These are phyloP conservation scores for Phaeosphaeria sp. DNA, from an alignment of 2,329 filamentous ascomycete genomes.

Conservation along the genomic window DNA sequence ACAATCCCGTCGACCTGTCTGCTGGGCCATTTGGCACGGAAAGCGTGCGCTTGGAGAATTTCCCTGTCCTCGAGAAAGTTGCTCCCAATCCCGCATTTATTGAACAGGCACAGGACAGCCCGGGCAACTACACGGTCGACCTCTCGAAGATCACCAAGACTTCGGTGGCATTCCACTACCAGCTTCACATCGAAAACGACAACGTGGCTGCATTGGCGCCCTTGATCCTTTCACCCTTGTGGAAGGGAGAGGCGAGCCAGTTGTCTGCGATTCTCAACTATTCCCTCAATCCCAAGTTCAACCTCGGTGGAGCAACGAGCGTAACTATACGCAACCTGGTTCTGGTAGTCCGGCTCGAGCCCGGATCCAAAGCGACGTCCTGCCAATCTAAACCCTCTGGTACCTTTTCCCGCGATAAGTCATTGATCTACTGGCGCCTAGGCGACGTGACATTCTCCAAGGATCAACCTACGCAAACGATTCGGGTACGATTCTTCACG, in stretches of 20 bases:
- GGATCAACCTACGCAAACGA: constrained; percentile 69
- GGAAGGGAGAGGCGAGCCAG: constrained; percentile 85
- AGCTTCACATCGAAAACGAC: constrained; percentile 72
- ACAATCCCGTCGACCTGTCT: constrained; percentile 66
- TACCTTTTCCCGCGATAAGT: constrained; percentile 79
- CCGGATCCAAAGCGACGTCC: constrained; percentile 65
- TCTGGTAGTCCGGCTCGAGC: constrained; percentile 73
- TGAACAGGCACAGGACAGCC: constrained; percentile 69
- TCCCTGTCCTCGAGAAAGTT: constrained; percentile 85
- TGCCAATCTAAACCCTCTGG: constrained; percentile 81
- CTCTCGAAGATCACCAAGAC: constrained; percentile 74
- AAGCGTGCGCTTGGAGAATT: constrained; percentile 85
- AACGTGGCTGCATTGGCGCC: constrained; percentile 69
- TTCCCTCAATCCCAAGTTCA: constrained; percentile 76
- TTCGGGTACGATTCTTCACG: constrained; percentile 82
- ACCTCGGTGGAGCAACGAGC: constrained; percentile 48
- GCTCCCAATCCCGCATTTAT: constrained; percentile 94
- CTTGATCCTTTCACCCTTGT: constrained; percentile 74
- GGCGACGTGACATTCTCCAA: constrained; percentile 73
- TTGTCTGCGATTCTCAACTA: constrained; percentile 88
- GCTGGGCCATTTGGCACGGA: constrained; percentile 57
- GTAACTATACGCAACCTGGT: constrained; percentile 76
- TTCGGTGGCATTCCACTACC: constrained; percentile 89
- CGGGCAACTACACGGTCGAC: constrained; percentile 82
- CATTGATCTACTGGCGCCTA: constrained; percentile 80